Evolutionary conservation across 257 asterid genomes (phyloP), one percentile per base, ranked within the genome.

Genomic region (Paulownia fortunei): DNA sequence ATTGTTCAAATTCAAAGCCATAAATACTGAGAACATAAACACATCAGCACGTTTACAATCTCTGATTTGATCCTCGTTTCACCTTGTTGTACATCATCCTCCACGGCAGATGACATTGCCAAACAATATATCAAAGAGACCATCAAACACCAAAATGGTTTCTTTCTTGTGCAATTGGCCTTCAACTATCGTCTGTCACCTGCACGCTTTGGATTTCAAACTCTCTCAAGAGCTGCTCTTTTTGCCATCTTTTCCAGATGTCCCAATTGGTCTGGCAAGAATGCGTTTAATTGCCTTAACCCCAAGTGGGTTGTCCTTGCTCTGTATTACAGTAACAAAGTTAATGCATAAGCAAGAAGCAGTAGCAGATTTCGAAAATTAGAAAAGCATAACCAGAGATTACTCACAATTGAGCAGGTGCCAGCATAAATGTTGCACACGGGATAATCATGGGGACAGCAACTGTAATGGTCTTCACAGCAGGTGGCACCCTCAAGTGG

Each of bases 391-490:
- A 16, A 37, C 6, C 6, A 30, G 34, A 34, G 21, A 6, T 36
- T 12, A 63, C 93, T 83, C 78, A 90, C 97, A 15, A 85, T 36
- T 15, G 94, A 84, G 83, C 98, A 94, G 26, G 98, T 92, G 78
- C 97, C 97, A 0, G 96, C 88, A 5, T 6, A 11, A 7, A 86
- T 21, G 24, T 94, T 79, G 86, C 98, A 94, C 8, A 94, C 92
- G 0, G 98, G 98, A 54, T 89, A 92, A 3, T 89, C 93, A 4
- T 92, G 91, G 0, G 97, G 97, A 79, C 98, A 94, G 86, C 98
- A 94, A 74, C 97, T 90, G 81, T 76, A 77, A 51, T 88, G 89
- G 56, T 92, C 98, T 0, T 89, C 92, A 76, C 98, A 94, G 84
- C 97, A 94, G 0, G 93, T 79, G 47, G 97, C 97, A 0, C 89